Conservation (phyloP, 345 rosid genomes). For the Arabidopsis thaliana region TAIR10.1 NC_003070.9:4784501-4785000, state of each 20-base stretch:
- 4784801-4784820: not conserved
- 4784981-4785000: not conserved
- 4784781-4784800: not conserved
- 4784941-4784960: not conserved
- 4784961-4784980: not conserved
- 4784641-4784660: not conserved
- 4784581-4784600: not conserved
- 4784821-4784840: not conserved
- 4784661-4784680: not conserved
- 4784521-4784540: not conserved
- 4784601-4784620: not conserved
- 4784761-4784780: conserved; percentile 28
- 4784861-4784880: not conserved
- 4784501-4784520: not conserved
- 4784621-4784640: not conserved
- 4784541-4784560: not conserved
- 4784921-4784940: not conserved
- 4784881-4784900: not conserved
- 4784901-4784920: not conserved
- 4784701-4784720: conserved; percentile 24
- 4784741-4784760: conserved; percentile 26
- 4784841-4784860: not conserved
- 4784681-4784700: not conserved
- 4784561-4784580: too few relatives aligned
- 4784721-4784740: conserved; percentile 29